A percentile compares a stretch with the other conserved stretches of the same genome.
phyloP scores from a whole-genome alignment of 345 rosid species.

The Moringa oleifera region DNA sequence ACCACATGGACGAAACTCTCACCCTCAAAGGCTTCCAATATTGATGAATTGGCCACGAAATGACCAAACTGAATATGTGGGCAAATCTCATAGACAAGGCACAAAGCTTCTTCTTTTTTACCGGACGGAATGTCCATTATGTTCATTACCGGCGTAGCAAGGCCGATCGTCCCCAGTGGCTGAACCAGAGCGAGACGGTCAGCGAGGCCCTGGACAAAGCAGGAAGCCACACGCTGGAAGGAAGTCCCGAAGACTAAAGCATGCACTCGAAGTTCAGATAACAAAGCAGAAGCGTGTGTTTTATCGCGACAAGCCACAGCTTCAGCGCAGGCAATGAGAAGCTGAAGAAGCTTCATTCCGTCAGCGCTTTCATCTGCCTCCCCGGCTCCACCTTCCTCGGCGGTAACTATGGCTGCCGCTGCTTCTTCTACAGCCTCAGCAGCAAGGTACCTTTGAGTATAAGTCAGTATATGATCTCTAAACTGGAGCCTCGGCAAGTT shows the following conservation, averaged over 20 bases:
- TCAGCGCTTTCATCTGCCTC: slow-evolving; percentile 33
- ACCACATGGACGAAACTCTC: slow-evolving; percentile 59
- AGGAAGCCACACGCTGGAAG: slow-evolving; percentile 64
- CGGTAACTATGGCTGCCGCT: slow-evolving; percentile 18
- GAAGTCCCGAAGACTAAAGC: slow-evolving; percentile 55
- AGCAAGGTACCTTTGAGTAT: slow-evolving; percentile 30
- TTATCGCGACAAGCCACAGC: slow-evolving; percentile 72
- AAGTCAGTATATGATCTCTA: slow-evolving; percentile 45
- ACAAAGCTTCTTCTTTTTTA: slow-evolving; percentile 49
- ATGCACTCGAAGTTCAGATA: slow-evolving; percentile 43
- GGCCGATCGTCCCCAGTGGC: slow-evolving; percentile 35
- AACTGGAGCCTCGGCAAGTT: slow-evolving; percentile 27
- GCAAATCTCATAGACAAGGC: slow-evolving; percentile 54
- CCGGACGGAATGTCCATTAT: slow-evolving; percentile 33
- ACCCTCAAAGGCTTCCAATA: slow-evolving; percentile 87
- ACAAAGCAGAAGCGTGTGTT: slow-evolving; percentile 38
- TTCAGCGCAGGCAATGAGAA: slow-evolving; percentile 55
- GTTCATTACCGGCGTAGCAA: slow-evolving; percentile 26
- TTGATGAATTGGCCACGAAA: slow-evolving; percentile 44
- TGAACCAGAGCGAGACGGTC: slow-evolving; percentile 45
- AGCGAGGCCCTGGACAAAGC: slow-evolving; percentile 58
- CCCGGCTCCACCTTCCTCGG: slow-evolving; percentile 5
- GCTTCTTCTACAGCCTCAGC: slow-evolving; percentile 50
- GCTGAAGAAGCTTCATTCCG: slow-evolving; percentile 53
- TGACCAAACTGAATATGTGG: slow-evolving; percentile 58